Evolutionary conservation across 2,329 filamentous ascomycete species (phyloP), one percentile per base, ranked within the genome.

Genomic region (Pseudogymnoascus sp.): DNA sequence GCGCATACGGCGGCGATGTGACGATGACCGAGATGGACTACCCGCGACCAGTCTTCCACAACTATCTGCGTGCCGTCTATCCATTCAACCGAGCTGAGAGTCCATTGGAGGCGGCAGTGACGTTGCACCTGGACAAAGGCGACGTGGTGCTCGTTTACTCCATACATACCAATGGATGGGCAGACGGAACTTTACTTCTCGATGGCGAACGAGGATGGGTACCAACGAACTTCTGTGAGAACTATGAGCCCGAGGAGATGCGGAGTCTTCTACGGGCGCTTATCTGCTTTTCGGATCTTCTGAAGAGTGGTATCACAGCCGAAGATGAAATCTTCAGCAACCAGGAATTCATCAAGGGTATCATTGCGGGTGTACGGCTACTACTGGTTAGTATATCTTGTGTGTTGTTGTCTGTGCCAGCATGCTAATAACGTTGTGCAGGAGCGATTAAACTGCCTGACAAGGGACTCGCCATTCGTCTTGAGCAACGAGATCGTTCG

Each of bases 91-190:
- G 39, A 14, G 92, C 93, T 1, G 86, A 83, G 65, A 87, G 88
- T 71, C 84, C 89, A 45, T 85, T 91, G 66, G 86, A 86, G n/a
- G 90, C 93, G 10, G 95, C 92, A 8, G 90, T 98, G 63, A 98
- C 93, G 10, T 81, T 97, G 10, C 90, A 92, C 21, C 83, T 99
- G 64, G 90, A 90, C 69, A 89, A 95, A 73, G 95, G 95, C 65
- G 95, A 99, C 72, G 85, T 99, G 60, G 89, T 99, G 63, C 79
- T 99, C 65, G 90, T 99, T 21, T 95, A 99, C 76, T 97, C 95
- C 3, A 90, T 98, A 69, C 95, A 99, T 76, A 95, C 92, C 66
- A 99, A 98, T 78, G 95, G 95, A 70, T 99, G 95, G 95, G 95
- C 95, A 34, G 95, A 99, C 75, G 95, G 95, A 62, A 99, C 95